Conservation (phyloP, 148 eudicot genomes). For the Chenopodium suecicum region DNA sequence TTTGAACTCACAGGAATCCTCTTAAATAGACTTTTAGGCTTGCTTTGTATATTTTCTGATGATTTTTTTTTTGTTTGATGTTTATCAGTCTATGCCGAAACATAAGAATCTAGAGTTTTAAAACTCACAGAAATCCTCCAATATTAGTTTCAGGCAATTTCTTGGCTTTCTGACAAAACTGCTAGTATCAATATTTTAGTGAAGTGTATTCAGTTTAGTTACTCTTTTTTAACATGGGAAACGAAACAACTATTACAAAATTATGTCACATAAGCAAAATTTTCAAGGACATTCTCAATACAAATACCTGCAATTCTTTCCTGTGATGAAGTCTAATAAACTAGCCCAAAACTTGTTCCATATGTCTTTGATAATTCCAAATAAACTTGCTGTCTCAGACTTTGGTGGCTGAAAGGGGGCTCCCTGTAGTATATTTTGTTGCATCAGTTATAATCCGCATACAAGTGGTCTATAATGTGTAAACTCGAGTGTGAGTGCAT, state of each 20-base stretch:
- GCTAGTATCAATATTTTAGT: not conserved
- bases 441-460: not conserved
- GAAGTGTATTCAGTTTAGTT: not conserved
- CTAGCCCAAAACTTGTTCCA: conserved; percentile 73
- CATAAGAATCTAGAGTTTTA: not conserved
- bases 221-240: not conserved
- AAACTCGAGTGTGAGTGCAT: not conserved
- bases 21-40: no score
- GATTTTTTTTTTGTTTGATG: no score
- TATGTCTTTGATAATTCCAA: conserved; percentile 58
- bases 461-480: not conserved
- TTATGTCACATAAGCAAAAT: not conserved
- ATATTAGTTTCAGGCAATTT: no score
- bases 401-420: conserved; percentile 67
- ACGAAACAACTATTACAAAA: not conserved
- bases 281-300: not conserved
- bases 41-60: no score
- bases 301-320: conserved; percentile 81
- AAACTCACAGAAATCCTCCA: no score
- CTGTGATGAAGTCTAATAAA: conserved; percentile 69
- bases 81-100: not conserved
- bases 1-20: no score
- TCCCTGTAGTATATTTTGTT: conserved; percentile 34
- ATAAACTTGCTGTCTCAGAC: conserved; percentile 50
- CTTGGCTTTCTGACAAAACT: not conserved